Conservation (phyloP, 2,329 filamentous ascomycete genomes). For the Emmonsia crescens region DNA sequence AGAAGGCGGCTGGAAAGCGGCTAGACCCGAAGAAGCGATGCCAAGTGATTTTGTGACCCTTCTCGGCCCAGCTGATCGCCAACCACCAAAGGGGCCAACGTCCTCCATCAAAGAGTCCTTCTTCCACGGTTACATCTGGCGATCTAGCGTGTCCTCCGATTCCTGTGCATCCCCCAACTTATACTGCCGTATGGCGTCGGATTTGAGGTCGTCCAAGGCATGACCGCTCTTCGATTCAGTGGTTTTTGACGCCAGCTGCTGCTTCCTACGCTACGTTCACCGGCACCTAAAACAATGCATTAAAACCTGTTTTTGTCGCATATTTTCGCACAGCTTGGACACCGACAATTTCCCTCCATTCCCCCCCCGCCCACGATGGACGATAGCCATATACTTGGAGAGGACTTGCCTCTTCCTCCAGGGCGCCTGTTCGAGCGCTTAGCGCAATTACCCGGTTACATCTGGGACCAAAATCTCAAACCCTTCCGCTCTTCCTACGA, state of each 20-base stretch:
- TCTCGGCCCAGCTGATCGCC: not conserved
- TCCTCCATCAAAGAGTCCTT: not conserved
- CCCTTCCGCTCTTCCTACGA: constrained; percentile 59
- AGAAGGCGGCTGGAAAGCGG: not conserved
- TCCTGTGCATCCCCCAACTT: not conserved
- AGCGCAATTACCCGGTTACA: constrained; percentile 61
- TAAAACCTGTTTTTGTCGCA: not conserved
- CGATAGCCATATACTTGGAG: constrained; percentile 28
- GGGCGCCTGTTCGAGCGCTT: constrained; percentile 61
- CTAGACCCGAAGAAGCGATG: not conserved
- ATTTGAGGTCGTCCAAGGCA: not conserved
- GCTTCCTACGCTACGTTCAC: not conserved
- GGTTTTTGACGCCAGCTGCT: not conserved
- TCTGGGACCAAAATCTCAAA: constrained; percentile 56
- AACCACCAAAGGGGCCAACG: not conserved
- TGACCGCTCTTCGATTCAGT: not conserved
- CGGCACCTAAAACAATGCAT: not conserved
- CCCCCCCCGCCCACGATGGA: constrained; percentile 13
- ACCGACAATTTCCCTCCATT: not conserved
- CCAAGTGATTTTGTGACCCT: not conserved
- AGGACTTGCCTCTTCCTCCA: constrained; percentile 46
- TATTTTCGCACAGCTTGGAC: not conserved
- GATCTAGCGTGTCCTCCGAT: not conserved
- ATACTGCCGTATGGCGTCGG: not conserved
- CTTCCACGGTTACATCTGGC: not conserved